phyloP scores from a whole-genome alignment of 2,329 filamentous ascomycete species.

The Cordyceps farinosa region DNA sequence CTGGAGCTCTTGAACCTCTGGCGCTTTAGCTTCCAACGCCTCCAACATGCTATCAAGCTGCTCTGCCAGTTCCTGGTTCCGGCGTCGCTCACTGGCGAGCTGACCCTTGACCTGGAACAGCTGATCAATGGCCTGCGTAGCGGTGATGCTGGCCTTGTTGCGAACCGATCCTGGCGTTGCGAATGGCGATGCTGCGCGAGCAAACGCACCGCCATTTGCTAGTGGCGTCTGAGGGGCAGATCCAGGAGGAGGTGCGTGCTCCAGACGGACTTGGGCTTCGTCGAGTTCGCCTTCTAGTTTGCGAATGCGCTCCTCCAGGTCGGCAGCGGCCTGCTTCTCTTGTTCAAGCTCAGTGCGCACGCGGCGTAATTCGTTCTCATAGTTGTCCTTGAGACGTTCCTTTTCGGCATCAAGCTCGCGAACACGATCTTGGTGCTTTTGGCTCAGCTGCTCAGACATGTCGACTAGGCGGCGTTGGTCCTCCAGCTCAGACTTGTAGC shows the following conservation, averaged over 20 bases:
- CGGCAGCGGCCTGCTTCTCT: conserved; percentile 44
- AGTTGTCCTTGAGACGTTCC: conserved; percentile 58
- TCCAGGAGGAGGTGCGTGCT: conserved; percentile 40
- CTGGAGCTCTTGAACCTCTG: conserved; percentile 82
- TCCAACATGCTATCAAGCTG: conserved; percentile 83
- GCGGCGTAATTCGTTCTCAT: conserved; percentile 56
- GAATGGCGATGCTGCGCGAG: conserved; percentile 58
- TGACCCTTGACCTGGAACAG: conserved; percentile 66
- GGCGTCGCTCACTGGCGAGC: conserved; percentile 69
- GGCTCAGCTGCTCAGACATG: conserved; percentile 71
- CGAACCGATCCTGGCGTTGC: conserved; percentile 57
- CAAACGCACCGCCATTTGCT: conserved; percentile 52
- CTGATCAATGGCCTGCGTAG: conserved; percentile 62
- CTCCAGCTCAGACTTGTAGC: conserved; percentile 82
- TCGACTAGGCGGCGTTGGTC: conserved; percentile 77
- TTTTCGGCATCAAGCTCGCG: conserved; percentile 66
- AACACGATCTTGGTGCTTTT: conserved; percentile 67
- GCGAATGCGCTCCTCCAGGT: conserved; percentile 46
- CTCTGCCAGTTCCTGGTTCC: conserved; percentile 68
- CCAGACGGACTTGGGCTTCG: conserved; percentile 47
- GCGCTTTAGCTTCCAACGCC: conserved; percentile 79
- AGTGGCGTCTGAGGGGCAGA: conserved; percentile 60
- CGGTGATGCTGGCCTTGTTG: conserved; percentile 53
- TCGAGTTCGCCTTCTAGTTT: conserved; percentile 53
- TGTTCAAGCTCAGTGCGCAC: conserved; percentile 56